Conservation (phyloP, 192 early-diverging fungal species). For the Coemansia sp. region DNA sequence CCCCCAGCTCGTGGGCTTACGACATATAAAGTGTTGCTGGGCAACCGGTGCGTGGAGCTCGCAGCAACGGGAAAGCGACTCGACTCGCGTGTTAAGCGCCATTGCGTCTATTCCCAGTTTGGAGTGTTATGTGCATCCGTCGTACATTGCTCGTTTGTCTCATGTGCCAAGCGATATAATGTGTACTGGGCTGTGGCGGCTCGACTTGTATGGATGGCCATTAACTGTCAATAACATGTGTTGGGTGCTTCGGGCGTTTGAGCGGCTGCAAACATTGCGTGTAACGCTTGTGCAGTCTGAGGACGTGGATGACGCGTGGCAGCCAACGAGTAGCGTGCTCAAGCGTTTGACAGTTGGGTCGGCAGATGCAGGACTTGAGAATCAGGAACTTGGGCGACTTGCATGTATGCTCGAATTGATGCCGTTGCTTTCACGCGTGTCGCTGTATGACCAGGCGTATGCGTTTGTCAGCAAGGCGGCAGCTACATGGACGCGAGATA, state of each 20-base stretch:
- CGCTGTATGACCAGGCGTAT: constrained; percentile 31
- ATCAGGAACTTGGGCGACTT: constrained; percentile 13
- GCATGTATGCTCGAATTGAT: constrained; percentile 1
- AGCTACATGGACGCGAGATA: neutral
- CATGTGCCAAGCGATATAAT: constrained; percentile 19
- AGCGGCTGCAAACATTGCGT: constrained; percentile 7
- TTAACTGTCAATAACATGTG: constrained; percentile 26
- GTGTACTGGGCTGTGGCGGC: constrained; percentile 13
- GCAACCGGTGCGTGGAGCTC: constrained; percentile 35
- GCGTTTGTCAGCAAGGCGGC: constrained; percentile 21
- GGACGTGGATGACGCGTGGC: neutral
- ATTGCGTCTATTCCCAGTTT: constrained; percentile 39
- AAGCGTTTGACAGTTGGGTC: constrained; percentile 19
- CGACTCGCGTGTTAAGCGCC: constrained; percentile 37
- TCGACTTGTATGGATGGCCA: constrained; percentile 51
- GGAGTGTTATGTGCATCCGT: constrained; percentile 38
- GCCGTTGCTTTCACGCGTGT: neutral
- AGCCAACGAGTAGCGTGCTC: neutral
- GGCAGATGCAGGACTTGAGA: constrained; percentile 6
- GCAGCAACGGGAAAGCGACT: constrained; percentile 30
- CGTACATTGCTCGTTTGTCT: constrained; percentile 42
- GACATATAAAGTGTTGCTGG: constrained; percentile 56
- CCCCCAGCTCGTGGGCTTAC: constrained; percentile 29
- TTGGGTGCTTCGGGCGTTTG: constrained; percentile 31
- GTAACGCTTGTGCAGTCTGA: constrained; percentile 21